These are phyloP conservation scores for Backusella liffmaniae DNA, from an alignment of 192 early-diverging fungal genomes.

Conservation along the genomic window DNA sequence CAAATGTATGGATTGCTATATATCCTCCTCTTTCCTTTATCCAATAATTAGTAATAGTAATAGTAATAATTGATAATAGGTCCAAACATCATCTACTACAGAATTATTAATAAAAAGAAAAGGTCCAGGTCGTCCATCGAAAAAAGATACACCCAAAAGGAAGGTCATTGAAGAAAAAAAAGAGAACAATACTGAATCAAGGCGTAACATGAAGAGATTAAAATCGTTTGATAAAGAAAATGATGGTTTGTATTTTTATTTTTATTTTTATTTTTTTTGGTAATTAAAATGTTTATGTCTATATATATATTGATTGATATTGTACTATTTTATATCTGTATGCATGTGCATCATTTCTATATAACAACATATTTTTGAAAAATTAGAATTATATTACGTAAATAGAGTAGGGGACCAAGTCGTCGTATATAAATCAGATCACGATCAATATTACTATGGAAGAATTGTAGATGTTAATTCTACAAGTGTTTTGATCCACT, in stretches of 20 bases:
- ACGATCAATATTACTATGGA: not conserved
- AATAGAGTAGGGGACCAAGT: constrained; percentile 10
- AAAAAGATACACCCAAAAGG: not conserved
- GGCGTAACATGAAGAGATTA: not conserved
- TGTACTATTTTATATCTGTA: not conserved
- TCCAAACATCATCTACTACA: not conserved
- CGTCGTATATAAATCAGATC: not conserved
- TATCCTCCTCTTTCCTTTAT: not conserved
- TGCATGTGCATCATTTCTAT: constrained; percentile 8
- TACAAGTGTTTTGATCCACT: constrained; percentile 42
- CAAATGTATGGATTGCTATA: not conserved
- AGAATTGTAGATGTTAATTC: not conserved
- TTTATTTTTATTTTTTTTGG: not conserved
- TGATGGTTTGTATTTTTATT: constrained; percentile 1
- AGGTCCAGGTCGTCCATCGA: constrained; percentile 13
- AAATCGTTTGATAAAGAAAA: not conserved
- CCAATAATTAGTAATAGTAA: not conserved
- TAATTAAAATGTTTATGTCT: not conserved
- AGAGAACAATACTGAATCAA: not conserved
- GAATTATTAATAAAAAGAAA: not conserved
- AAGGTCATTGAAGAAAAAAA: not conserved
- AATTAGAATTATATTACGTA: constrained; percentile 3
- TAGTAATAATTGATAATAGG: not conserved
- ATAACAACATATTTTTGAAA: not conserved
- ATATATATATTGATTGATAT: constrained; percentile 4